Conservation (phyloP, 1,284 basidiomycete genomes). For the Rhodotorula sp. region DNA sequence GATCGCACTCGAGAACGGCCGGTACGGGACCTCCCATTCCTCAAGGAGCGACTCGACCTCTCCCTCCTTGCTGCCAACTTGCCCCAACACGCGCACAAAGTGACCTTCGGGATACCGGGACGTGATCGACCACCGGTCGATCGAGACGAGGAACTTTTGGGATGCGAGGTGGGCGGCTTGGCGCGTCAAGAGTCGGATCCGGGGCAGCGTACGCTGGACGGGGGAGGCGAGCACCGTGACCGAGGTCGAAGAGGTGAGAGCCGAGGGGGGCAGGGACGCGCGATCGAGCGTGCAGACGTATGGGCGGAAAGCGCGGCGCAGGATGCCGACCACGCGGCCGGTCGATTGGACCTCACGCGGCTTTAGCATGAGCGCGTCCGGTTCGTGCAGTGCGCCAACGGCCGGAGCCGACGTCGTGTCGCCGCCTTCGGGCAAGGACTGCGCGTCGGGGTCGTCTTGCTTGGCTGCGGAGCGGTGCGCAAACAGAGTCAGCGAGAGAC, state of each 20-base stretch:
- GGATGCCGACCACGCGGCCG: conserved; percentile 84
- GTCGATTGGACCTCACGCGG: conserved; percentile 69
- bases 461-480: conserved; percentile 55
- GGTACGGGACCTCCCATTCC: conserved; percentile 95
- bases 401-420: background rate
- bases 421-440: conserved; percentile 51
- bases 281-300: conserved; percentile 96
- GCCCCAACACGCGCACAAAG: conserved; percentile 89
- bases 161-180: conserved; percentile 84
- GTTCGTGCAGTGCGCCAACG: background rate
- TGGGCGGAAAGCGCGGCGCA: conserved; percentile 88
- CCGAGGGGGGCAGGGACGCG: conserved; percentile 76
- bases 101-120: conserved; percentile 97
- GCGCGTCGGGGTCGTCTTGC: conserved; percentile 82
- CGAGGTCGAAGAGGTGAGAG: conserved; percentile 60
- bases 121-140: conserved; percentile 84
- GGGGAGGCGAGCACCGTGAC: conserved; percentile 85
- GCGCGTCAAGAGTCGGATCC: conserved; percentile 89
- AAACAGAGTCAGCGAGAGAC: background rate
- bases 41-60: conserved; percentile 92
- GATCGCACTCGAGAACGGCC: conserved; percentile 94
- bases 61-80: conserved; percentile 89
- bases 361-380: conserved; percentile 3
- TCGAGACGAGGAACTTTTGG: conserved; percentile 94
- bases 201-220: conserved; percentile 84